Conservation (phyloP, 2,329 filamentous ascomycete species). For the Colletotrichum navitas region DNA sequence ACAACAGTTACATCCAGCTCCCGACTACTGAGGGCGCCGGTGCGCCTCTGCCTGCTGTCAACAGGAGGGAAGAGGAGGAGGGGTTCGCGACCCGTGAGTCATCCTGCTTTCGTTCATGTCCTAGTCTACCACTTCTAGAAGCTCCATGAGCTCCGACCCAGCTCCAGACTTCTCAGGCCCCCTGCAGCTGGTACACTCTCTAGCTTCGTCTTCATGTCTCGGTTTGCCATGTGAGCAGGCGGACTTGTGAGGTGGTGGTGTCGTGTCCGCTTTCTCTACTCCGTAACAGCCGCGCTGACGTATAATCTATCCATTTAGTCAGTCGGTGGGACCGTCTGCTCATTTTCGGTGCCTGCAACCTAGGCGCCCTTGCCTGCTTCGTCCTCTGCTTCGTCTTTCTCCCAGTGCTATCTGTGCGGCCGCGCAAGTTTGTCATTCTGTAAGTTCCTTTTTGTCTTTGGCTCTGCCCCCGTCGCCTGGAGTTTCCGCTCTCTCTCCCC, state of each 20-base stretch:
- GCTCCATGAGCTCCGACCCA: constrained; percentile 22
- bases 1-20: constrained; percentile 89
- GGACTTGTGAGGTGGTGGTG: constrained; percentile 26
- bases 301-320: constrained; percentile 69
- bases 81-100: constrained; percentile 94
- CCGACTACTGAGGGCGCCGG: constrained; percentile 86
- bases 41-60: constrained; percentile 87
- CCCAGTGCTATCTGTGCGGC: constrained; percentile 82
- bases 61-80: constrained; percentile 91
- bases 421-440: constrained; percentile 96
- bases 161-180: constrained; percentile 53
- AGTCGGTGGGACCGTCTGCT: constrained; percentile 97
- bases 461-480: constrained; percentile 6
- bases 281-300: constrained; percentile 49
- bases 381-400: constrained; percentile 92
- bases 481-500: background rate
- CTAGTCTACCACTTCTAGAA: constrained; percentile 44
- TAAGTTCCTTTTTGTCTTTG: constrained; percentile 69
- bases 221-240: constrained; percentile 54
- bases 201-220: constrained; percentile 51
- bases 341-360: constrained; percentile 90
- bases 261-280: constrained; percentile 45
- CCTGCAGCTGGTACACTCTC: constrained; percentile 63
- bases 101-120: constrained; percentile 43
- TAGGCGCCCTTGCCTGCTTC: constrained; percentile 92